Evolutionary conservation across 306 rosid genomes (phyloP), one percentile per base, ranked within the genome.

Genomic region (Trifolium repens): DNA sequence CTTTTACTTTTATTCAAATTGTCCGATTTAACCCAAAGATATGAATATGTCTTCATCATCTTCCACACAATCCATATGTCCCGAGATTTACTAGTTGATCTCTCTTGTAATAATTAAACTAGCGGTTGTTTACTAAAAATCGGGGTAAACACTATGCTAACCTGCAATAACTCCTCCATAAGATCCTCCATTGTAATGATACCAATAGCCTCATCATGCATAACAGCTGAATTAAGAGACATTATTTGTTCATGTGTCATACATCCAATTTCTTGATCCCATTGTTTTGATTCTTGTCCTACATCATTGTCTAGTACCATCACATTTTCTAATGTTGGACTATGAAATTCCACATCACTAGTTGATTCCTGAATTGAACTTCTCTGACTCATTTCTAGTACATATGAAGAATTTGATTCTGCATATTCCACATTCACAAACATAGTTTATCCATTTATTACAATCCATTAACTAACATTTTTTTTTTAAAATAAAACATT

Each of bases 141-240:
- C n/a, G n/a, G n/a, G n/a, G n/a, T n/a, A n/a, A n/a, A n/a, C n/a
- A 61, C 50, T 47, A 62, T 71, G 50, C 74, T 35, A 84, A 91
- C 98, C 93, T 93, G 98, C 30, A 93, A 62, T 12, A 93, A 74
- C 78, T 91, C 89, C 73, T 93, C 98, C 86, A 93, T 87, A 43
- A 91, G 90, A 89, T 93, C 96, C 79, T 93, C 98, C 87, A 91
- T 83, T 10, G 97, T 91, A 52, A 93, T 88, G 80, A 93, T 88
- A 11, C 98, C 97, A 46, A 88, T 71, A 12, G 83, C 87, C 52
- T 87, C 97, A 49, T 88, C 96, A 67, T 84, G 85, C n/a, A 27
- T 30, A 80, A 47, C 64, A 62, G 60, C 67, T 42, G 83, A 67
- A 72, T 39, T 39, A 39, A 81, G 79, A n/a, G 85, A 67, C 39